Evolutionary conservation across 1,284 basidiomycete species (phyloP), one percentile per base, ranked within the genome.

Genomic region (Fomitopsis pinicola): DNA sequence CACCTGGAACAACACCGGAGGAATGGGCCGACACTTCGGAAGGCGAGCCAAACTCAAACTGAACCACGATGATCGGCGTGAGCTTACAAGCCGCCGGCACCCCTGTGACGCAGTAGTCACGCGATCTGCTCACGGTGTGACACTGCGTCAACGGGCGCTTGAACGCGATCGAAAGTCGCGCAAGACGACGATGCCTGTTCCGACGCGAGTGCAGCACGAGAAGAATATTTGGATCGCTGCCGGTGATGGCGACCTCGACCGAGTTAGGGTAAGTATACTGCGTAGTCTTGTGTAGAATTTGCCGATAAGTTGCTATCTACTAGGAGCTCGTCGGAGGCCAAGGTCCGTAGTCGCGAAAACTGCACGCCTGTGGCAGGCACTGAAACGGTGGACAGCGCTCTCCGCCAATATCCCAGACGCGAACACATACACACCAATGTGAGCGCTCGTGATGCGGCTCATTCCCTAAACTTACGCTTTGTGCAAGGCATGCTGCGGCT

Each of bases 221-320:
- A 89, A 87, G 73, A 96, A 97, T 75, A 88, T 97, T 53, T 97
- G 95, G 95, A 84, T 95, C 33, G 95, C 95, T 30, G 92, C 94
- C 1, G 88, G 86, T 30, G 94, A 97, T 72, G 95, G 95, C 50
- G 90, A 96, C 67, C 64, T 86, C n/a, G 72, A 69, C 17, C 69
- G 75, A 3, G 75, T 78, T 5, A 69, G 71, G 68, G 77, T 76
- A 55, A 44, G 70, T 57, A 5, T 14, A 33, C 6, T 26, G 17
- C 52, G 57, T 10, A 7, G 17, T 52, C 30, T n/a, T 3, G 22
- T 9, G 15, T 9, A 8, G 10, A 10, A 0, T 42, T 10, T 46
- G 42, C 40, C 12, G 2, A 54, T 42, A 17, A 46, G 22, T 7
- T 19, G 19, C 17, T 38, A 14, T 9, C 17, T 46, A 71, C 17